Conservation (phyloP, 371 early-diverging fungal species). For the Mortierella sp. region DNA sequence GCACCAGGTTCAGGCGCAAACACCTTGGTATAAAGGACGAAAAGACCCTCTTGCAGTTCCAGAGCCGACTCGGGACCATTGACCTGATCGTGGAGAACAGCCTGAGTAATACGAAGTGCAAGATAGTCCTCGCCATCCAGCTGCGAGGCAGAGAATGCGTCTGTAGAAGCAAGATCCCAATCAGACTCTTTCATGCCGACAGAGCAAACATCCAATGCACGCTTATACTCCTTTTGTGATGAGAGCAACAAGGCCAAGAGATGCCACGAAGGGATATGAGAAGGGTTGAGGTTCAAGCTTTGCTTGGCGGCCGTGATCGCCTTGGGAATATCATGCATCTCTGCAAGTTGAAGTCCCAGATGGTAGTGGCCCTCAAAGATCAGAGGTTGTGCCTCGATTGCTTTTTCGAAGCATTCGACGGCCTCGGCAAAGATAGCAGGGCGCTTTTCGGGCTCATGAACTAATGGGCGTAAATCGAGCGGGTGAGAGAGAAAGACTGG, state of each 20-base stretch:
- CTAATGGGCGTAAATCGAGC: slow-evolving; percentile 25
- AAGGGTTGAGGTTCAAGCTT: slow-evolving; percentile 69
- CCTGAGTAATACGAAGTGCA: slow-evolving; percentile 68
- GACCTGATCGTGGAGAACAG: slow-evolving; percentile 59
- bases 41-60: slow-evolving; percentile 65
- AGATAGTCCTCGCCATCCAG: slow-evolving; percentile 67
- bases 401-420: slow-evolving; percentile 64
- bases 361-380: slow-evolving; percentile 77
- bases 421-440: slow-evolving; percentile 73
- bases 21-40: slow-evolving; percentile 69
- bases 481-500: neutral
- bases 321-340: slow-evolving; percentile 78
- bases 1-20: slow-evolving; percentile 58
- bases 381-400: slow-evolving; percentile 60
- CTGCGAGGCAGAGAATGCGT: slow-evolving; percentile 31
- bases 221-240: slow-evolving; percentile 64
- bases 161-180: slow-evolving; percentile 48
- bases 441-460: slow-evolving; percentile 72
- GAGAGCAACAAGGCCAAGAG: slow-evolving; percentile 83
- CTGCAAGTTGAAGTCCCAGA: slow-evolving; percentile 82
- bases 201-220: slow-evolving; percentile 79
- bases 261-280: slow-evolving; percentile 85
- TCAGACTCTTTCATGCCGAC: slow-evolving; percentile 76
- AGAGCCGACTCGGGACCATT: slow-evolving; percentile 69
- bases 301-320: slow-evolving; percentile 74